Evolutionary conservation across 148 eudicot genomes (phyloP).

Genomic region (Rhododendron ferrugineum): DNA sequence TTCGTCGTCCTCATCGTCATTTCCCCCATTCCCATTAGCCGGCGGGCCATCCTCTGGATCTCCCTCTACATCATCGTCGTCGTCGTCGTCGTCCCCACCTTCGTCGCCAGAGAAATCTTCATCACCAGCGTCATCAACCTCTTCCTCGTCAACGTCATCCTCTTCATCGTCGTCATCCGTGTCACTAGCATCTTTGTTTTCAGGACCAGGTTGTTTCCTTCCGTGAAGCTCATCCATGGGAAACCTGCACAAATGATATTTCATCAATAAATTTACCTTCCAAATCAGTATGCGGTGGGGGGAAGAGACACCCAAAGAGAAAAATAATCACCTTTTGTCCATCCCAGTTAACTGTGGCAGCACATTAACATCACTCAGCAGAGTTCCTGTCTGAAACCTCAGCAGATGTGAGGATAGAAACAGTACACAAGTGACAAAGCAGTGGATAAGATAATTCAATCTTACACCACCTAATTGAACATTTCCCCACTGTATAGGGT

Average conservation of each 20-base stretch:
- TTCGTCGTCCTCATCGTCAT: conserved; percentile 34
- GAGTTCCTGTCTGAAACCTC: conserved; percentile 42
- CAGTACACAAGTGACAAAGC: background rate
- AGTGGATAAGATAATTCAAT: background rate
- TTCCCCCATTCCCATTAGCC: conserved; percentile 35
- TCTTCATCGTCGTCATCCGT: conserved; percentile 42
- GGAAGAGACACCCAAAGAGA: background rate
- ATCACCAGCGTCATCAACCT: conserved; percentile 32
- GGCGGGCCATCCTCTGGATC: conserved; percentile 31
- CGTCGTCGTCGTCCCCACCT: conserved; percentile 21
- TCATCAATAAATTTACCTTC: background rate
- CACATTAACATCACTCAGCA: conserved; percentile 35
- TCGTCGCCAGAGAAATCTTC: conserved; percentile 40
- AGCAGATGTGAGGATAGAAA: background rate
- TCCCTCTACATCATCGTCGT: conserved; percentile 31
- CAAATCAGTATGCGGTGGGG: background rate
- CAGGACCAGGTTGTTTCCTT: conserved; percentile 28
- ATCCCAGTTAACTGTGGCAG: conserved; percentile 24
- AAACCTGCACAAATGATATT: conserved; percentile 22
- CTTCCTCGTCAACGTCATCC: conserved; percentile 21
- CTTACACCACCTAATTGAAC: too few species aligned
- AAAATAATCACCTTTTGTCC: conserved; percentile 26
- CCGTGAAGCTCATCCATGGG: conserved; percentile 30
- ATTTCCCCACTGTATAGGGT: background rate
- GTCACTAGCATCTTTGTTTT: conserved; percentile 37